These are phyloP conservation scores for Pythium rishiriense DNA, from an alignment of 352 stramenopile genomes.

Conservation along the genomic window DNA sequence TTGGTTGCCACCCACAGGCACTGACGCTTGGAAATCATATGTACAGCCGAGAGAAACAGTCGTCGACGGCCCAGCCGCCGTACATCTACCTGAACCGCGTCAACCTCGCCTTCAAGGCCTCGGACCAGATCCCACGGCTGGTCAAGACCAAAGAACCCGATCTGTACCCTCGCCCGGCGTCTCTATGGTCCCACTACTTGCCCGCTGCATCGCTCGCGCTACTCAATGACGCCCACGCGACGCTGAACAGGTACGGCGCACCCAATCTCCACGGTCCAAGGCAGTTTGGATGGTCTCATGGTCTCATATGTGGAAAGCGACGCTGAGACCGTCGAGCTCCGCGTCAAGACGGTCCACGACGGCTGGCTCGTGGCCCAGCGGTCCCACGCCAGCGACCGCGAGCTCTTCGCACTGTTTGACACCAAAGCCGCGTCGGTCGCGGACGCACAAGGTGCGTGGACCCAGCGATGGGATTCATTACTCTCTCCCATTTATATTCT, in stretches of 20 bases:
- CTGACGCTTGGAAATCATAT: no score
- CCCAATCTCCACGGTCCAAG: no score
- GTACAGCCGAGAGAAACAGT: conserved; percentile 11
- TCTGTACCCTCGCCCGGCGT: conserved; percentile 43
- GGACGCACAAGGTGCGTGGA: conserved; percentile 48
- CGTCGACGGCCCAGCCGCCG: conserved; percentile 23
- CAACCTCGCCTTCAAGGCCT: conserved; percentile 51
- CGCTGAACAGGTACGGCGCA: conserved; percentile 33
- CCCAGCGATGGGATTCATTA: no score
- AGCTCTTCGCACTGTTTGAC: conserved; percentile 65
- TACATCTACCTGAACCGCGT: conserved; percentile 65
- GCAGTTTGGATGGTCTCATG: no score
- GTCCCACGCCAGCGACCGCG: conserved; percentile 42
- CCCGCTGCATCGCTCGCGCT: conserved; percentile 37
- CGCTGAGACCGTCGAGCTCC: conserved; percentile 43
- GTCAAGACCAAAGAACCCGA: conserved; percentile 52
- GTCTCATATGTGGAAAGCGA: conserved; percentile 2
- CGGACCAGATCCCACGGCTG: conserved; percentile 46
- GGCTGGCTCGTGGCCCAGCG: conserved; percentile 63
- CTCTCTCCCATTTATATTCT: not conserved
- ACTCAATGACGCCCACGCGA: conserved; percentile 43
- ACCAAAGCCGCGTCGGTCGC: conserved; percentile 56
- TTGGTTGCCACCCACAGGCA: no score
- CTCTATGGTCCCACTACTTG: conserved; percentile 51
- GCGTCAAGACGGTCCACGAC: conserved; percentile 52